Evolutionary conservation across 495 filamentous ascomycete species (phyloP), one percentile per base, ranked within the genome.

Genomic region (Daldinia grandis): DNA sequence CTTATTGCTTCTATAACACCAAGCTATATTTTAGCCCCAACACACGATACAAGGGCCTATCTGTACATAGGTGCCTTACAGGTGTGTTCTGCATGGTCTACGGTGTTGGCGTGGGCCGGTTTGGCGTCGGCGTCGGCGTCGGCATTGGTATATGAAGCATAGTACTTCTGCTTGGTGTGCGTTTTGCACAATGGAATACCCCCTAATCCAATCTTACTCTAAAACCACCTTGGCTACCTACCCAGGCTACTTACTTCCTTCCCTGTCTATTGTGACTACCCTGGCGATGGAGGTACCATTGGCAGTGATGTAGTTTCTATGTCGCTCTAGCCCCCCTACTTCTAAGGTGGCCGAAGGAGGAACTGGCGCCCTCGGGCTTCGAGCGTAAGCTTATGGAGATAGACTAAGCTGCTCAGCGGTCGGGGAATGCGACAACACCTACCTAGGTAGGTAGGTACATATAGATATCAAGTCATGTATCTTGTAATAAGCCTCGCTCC

Each of bases 71-170:
- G 42, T 19, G 3, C 42, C 21, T 27, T 30, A 8, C 49, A 4
- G 25, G 35, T 28, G 24, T 47, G 24, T 31, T 31, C 30, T 56
- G 50, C 68, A 71, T 71, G 57, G 50, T 28, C 27, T 35, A 56
- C n/a, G 53, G 53, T 30, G 53, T 56, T 56, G 27, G 53, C 30
- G 24, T 19, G 10, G 9, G 5, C 17, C 27, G 25, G 27, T 53
- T 28, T 24, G 49, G 49, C 49, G 49, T 53, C 30, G 14, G 19
- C 14, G 30, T 28, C 14, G 49, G 49, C 49, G 49, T 53, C 30
- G 14, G 19, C 14, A 53, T 24, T 27, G 49, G 28, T 19, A 56
- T 56, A 56, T 35, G 27, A 24, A 35, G 53, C 28, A 56, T 31
- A 56, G 6, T 2, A 0, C 4, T 14, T 33, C 15, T 28, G 53